A percentile compares a stretch with the other conserved stretches of the same genome.
Evolutionary conservation across 2,329 filamentous ascomycete genomes (phyloP).

Genomic region (Beauveria pseudobassiana): DNA sequence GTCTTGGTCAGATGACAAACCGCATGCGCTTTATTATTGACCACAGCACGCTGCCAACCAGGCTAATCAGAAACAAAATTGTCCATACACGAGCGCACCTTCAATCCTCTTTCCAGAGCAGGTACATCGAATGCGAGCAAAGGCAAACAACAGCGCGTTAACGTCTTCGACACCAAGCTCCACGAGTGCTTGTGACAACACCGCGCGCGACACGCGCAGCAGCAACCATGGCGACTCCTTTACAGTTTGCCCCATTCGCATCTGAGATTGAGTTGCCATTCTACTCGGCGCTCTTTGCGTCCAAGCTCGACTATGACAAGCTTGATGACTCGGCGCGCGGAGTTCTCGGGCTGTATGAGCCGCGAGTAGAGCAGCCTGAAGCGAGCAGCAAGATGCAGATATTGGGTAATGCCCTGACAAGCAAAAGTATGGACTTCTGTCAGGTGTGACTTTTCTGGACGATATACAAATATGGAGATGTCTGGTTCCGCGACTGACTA

Average conservation of each 20-base stretch:
- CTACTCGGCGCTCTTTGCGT: slow-evolving; percentile 83
- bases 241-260: slow-evolving; percentile 78
- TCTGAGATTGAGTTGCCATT: slow-evolving; percentile 95
- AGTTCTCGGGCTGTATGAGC: slow-evolving; percentile 82
- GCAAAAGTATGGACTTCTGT: slow-evolving; percentile 58
- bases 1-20: slow-evolving; percentile 18
- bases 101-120: no score
- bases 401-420: slow-evolving; percentile 76
- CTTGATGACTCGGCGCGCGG: slow-evolving; percentile 88
- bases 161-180: not conserved
- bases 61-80: not conserved
- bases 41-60: not conserved
- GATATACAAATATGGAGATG: not conserved
- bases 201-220: not conserved
- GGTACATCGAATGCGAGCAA: not conserved
- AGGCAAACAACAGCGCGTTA: not conserved
- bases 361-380: slow-evolving; percentile 64
- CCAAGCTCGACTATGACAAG: slow-evolving; percentile 95
- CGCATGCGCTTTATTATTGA: not conserved
- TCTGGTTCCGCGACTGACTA: not conserved
- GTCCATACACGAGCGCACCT: not conserved
- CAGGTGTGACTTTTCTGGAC: not conserved
- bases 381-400: slow-evolving; percentile 86
- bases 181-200: not conserved
- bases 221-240: slow-evolving; percentile 40